Evolutionary conservation across 83 land plant genomes (phyloP).

Genomic region (Picea engelmannii): DNA sequence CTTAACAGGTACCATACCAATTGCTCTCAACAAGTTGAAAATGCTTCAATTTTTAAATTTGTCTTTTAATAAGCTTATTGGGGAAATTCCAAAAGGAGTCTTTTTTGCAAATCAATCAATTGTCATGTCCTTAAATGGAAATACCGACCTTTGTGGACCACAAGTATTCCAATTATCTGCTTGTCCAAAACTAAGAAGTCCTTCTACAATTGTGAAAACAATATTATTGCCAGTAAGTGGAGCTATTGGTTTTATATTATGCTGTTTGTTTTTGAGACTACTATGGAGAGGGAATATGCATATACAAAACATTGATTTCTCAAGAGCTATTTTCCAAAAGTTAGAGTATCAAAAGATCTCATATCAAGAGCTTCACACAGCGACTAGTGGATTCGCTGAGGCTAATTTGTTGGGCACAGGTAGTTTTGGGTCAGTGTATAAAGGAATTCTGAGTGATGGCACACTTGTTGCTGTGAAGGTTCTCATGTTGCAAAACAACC

Average conservation of each 20-base stretch:
- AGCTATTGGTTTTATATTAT: not conserved
- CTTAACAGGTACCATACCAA: slow-evolving; percentile 48
- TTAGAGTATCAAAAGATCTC: not conserved
- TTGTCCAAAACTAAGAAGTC: not conserved
- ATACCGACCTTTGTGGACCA: slow-evolving; percentile 57
- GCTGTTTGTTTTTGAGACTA: not conserved
- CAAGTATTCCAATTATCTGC: not conserved
- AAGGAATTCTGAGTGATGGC: slow-evolving; percentile 12
- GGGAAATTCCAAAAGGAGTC: slow-evolving; percentile 39
- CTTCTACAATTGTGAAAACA: not conserved
- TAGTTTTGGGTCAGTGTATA: slow-evolving; percentile 24
- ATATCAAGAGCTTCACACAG: slow-evolving; percentile 16
- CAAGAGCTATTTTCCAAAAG: not conserved
- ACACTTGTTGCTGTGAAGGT: slow-evolving; percentile 17
- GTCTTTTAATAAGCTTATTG: slow-evolving; percentile 61
- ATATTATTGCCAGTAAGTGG: not conserved
- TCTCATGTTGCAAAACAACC: not conserved
- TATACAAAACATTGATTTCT: not conserved
- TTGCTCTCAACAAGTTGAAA: slow-evolving; percentile 31
- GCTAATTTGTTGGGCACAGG: slow-evolving; percentile 27
- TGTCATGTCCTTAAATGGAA: slow-evolving; percentile 50
- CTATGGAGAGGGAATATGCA: no score
- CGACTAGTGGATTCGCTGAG: slow-evolving; percentile 13
- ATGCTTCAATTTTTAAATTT: slow-evolving; percentile 43
- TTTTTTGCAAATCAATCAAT: slow-evolving; percentile 32